Percentiles rank a stretch among this genome's conserved stretches.
Evolutionary conservation across 768 basidiomycete genomes (phyloP).

Genomic region (Lentinus brumalis): DNA sequence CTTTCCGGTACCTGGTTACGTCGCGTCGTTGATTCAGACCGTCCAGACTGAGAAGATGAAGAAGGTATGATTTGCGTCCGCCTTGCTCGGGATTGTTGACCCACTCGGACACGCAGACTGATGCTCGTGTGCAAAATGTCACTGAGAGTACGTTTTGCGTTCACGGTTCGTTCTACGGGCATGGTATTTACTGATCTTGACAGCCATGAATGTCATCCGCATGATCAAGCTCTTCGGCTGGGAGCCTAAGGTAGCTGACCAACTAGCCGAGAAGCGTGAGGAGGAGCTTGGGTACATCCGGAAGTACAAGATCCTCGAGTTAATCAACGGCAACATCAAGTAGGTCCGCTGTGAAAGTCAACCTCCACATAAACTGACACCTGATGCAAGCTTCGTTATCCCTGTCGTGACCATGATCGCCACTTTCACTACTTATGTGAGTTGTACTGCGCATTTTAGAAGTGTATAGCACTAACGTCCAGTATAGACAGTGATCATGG

Average conservation of each 20-base stretch:
- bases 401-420: conserved; percentile 70
- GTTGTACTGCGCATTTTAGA: conserved; percentile 16
- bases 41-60: conserved; percentile 45
- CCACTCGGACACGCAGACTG: conserved; percentile 34
- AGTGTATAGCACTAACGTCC: not conserved
- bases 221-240: conserved; percentile 54
- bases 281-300: conserved; percentile 60
- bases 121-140: conserved; percentile 45
- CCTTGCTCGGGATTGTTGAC: not conserved
- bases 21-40: conserved; percentile 38
- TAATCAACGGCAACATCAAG: conserved; percentile 49
- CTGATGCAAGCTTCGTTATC: conserved; percentile 49
- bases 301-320: conserved; percentile 50
- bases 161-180: not conserved
- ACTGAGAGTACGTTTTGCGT: conserved; percentile 38
- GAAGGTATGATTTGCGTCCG: conserved; percentile 27
- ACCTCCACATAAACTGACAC: not conserved
- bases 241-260: conserved; percentile 50
- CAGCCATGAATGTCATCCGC: conserved; percentile 40
- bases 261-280: conserved; percentile 58
- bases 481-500: conserved; percentile 41
- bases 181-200: not conserved
- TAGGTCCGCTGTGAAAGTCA: conserved; percentile 24
- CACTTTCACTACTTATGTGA: conserved; percentile 61
- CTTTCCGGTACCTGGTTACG: conserved; percentile 44